Evolutionary conservation across 257 asterid species (phyloP).

Genomic region (Cynanchum wilfordii): DNA sequence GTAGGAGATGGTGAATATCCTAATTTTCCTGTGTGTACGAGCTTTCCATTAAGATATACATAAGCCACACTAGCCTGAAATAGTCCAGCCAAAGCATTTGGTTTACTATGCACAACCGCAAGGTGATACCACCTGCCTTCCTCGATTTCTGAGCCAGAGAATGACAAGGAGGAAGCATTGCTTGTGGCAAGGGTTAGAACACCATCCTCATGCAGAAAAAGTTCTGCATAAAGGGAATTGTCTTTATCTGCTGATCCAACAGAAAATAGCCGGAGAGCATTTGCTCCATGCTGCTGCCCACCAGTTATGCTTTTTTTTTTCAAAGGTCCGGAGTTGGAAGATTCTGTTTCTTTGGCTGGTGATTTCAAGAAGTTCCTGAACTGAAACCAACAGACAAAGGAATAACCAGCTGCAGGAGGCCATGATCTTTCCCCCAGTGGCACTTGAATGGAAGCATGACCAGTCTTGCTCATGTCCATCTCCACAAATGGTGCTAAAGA

Average conservation of each 20-base stretch:
- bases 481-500: constrained; percentile 96
- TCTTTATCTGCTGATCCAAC: constrained; percentile 84
- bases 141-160: constrained; percentile 85
- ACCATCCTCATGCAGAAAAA: constrained; percentile 88
- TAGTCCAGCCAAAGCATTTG: constrained; percentile 98
- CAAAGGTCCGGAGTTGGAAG: constrained; percentile 50
- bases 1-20: constrained; percentile 96
- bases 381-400: constrained; percentile 97
- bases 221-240: constrained; percentile 71
- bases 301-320: constrained; percentile 41
- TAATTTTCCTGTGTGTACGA: constrained; percentile 86
- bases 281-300: constrained; percentile 55
- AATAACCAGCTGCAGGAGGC: constrained; percentile 99
- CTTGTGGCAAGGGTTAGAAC: constrained; percentile 84
- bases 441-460: constrained; percentile 96
- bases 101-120: constrained; percentile 96
- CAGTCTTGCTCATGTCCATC: constrained; percentile 89
- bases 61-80: constrained; percentile 96
- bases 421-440: constrained; percentile 99
- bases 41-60: constrained; percentile 90
- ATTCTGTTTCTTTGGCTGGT: constrained; percentile 58
- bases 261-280: constrained; percentile 71
- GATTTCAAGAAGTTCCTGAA: constrained; percentile 66
- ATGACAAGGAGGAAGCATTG: constrained; percentile 82
- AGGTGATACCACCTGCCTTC: constrained; percentile 99